These are phyloP conservation scores for Ophiosphaerella korrae DNA, from an alignment of 2,329 filamentous ascomycete species.

Conservation along the genomic window DNA sequence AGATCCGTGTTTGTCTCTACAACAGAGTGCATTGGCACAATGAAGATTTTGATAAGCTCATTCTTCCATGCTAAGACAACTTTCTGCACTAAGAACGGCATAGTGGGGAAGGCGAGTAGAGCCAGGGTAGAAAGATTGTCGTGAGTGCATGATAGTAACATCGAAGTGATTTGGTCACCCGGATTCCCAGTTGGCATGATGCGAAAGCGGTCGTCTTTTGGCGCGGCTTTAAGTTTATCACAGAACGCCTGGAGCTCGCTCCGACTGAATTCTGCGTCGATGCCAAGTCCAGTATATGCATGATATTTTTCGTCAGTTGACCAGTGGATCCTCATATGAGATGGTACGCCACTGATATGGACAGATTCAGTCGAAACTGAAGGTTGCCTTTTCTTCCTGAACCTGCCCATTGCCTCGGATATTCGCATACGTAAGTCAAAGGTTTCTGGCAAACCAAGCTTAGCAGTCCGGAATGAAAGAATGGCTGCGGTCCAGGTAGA, in stretches of 20 bases:
- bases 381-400: slow-evolving; percentile 13
- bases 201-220: slow-evolving; percentile 50
- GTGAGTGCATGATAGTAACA: slow-evolving; percentile 48
- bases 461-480: slow-evolving; percentile 55
- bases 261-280: slow-evolving; percentile 56
- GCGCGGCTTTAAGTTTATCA: slow-evolving; percentile 49
- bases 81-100: slow-evolving; percentile 39
- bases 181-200: slow-evolving; percentile 50
- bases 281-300: slow-evolving; percentile 51
- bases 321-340: slow-evolving; percentile 24
- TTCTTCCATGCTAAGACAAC: slow-evolving; percentile 42
- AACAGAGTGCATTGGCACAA: slow-evolving; percentile 41
- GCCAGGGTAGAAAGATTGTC: slow-evolving; percentile 40
- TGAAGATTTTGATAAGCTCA: slow-evolving; percentile 39
- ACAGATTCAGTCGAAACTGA: slow-evolving; percentile 24
- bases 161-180: slow-evolving; percentile 52
- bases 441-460: slow-evolving; percentile 53
- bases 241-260: slow-evolving; percentile 56
- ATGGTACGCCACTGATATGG: slow-evolving; percentile 32
- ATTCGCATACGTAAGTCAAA: slow-evolving; percentile 38
- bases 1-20: slow-evolving; percentile 41
- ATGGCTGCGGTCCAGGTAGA: slow-evolving; percentile 60
- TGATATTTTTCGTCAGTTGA: slow-evolving; percentile 43
- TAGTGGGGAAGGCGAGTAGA: slow-evolving; percentile 53
- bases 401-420: slow-evolving; percentile 18